Conservation (phyloP, 306 rosid genomes). For the Sicyos edulis region DNA sequence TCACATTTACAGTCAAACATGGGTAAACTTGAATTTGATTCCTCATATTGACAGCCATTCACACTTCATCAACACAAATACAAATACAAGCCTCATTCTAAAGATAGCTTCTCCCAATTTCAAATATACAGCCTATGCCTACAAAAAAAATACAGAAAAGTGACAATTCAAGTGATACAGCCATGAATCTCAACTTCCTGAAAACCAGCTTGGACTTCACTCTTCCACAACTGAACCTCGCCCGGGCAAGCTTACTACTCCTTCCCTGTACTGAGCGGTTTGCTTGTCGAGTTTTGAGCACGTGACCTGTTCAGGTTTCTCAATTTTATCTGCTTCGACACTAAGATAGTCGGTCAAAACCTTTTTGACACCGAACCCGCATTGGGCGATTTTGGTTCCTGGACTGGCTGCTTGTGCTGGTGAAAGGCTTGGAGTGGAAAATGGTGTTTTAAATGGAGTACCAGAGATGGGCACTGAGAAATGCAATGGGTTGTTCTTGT, state of each 20-base stretch:
- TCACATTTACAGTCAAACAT: slow-evolving; percentile 1
- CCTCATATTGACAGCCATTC: slow-evolving; percentile 1
- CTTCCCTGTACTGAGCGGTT: slow-evolving; percentile 32
- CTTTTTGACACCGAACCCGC: slow-evolving; percentile 58
- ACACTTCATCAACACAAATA: slow-evolving; percentile 5
- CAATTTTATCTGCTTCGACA: slow-evolving; percentile 40
- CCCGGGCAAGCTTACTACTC: slow-evolving; percentile 27
- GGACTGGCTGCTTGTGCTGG: slow-evolving; percentile 54
- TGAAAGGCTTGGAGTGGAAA: slow-evolving; percentile 58
- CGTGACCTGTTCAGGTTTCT: slow-evolving; percentile 29
- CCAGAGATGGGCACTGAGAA: slow-evolving; percentile 47
- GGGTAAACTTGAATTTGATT: neutral
- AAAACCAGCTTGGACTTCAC: slow-evolving; percentile 10
- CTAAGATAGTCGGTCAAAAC: slow-evolving; percentile 72
- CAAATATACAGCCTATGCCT: slow-evolving; percentile 17
- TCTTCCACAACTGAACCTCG: slow-evolving; percentile 26
- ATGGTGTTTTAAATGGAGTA: slow-evolving; percentile 76
- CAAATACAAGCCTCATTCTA: neutral
- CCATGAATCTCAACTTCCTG: neutral
- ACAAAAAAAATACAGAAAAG: slow-evolving; percentile 11
- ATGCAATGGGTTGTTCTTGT: slow-evolving; percentile 45
- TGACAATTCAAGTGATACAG: slow-evolving; percentile 3
- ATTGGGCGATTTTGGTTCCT: slow-evolving; percentile 40
- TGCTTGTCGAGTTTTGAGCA: slow-evolving; percentile 27
- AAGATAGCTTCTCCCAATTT: neutral